Evolutionary conservation across 441 rosid genomes (phyloP).

Genomic region (Gossypium gossypioides): DNA sequence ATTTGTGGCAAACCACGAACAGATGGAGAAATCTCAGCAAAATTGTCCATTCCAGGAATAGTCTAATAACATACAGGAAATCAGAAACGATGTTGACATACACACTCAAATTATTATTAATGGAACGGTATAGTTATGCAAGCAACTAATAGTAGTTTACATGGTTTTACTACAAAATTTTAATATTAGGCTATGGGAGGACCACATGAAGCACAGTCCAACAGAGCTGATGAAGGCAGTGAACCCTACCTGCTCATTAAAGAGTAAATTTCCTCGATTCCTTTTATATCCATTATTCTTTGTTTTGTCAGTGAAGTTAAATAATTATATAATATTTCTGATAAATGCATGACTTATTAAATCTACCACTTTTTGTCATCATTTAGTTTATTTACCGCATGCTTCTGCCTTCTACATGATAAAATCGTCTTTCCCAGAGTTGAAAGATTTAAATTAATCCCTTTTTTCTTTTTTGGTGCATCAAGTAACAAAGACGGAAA

Average conservation of each 20-base stretch:
- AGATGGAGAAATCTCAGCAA: constrained; percentile 48
- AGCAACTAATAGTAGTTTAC: neutral
- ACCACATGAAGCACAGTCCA: constrained; percentile 6
- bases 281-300: neutral
- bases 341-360: neutral
- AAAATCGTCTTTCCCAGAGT: neutral
- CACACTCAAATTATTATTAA: neutral
- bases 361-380: neutral
- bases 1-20: constrained; percentile 89
- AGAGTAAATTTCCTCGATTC: constrained; percentile 15
- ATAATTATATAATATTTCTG: neutral
- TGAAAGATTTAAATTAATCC: neutral
- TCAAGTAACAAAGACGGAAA: constrained; percentile 14
- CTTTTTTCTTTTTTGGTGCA: constrained; percentile 2
- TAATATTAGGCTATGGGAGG: constrained; percentile 9
- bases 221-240: constrained; percentile 33
- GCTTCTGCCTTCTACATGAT: neutral
- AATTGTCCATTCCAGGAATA: constrained; percentile 85
- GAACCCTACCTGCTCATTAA: neutral
- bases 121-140: neutral
- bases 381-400: neutral
- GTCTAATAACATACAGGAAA: constrained; percentile 38
- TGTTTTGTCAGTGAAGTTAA: neutral
- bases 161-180: neutral
- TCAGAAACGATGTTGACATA: constrained; percentile 4